These are phyloP conservation scores for Torulaspora microellipsoides DNA, from an alignment of 805 yeast genomes.

Conservation along the genomic window DNA sequence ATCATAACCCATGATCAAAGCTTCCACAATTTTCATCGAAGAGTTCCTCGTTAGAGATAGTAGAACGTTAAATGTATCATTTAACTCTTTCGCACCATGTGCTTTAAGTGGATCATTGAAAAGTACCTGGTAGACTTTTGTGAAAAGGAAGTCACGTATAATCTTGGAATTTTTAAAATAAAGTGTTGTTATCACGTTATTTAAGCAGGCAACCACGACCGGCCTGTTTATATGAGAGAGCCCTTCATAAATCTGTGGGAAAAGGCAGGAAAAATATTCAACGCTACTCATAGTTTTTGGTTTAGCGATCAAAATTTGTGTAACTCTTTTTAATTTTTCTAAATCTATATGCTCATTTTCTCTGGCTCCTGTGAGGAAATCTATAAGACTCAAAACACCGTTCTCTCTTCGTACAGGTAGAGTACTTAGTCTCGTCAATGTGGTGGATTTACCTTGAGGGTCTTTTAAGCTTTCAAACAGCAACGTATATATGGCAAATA, in stretches of 20 bases:
- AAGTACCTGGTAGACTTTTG: slow-evolving; percentile 44
- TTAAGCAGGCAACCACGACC: slow-evolving; percentile 49
- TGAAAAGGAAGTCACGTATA: slow-evolving; percentile 55
- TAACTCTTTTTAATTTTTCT: slow-evolving; percentile 62
- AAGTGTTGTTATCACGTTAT: slow-evolving; percentile 49
- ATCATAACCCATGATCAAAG: slow-evolving; percentile 23
- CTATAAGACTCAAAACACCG: slow-evolving; percentile 73
- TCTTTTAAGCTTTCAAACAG: slow-evolving; percentile 49
- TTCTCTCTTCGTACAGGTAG: slow-evolving; percentile 56
- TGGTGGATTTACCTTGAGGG: slow-evolving; percentile 41
- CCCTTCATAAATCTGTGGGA: slow-evolving; percentile 57
- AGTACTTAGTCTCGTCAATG: slow-evolving; percentile 47
- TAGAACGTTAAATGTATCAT: slow-evolving; percentile 61
- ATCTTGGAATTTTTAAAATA: slow-evolving; percentile 48
- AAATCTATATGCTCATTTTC: slow-evolving; percentile 60
- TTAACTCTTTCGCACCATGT: slow-evolving; percentile 46
- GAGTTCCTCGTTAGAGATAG: slow-evolving; percentile 53
- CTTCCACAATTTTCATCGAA: slow-evolving; percentile 34
- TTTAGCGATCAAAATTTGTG: slow-evolving; percentile 57
- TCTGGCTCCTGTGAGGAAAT: slow-evolving; percentile 70
- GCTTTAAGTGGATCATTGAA: slow-evolving; percentile 31
- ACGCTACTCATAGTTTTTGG: slow-evolving; percentile 48
- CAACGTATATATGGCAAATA: slow-evolving; percentile 57
- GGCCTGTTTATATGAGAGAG: slow-evolving; percentile 60
- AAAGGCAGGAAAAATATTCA: slow-evolving; percentile 54